Base-by-base conservation (phyloP, 805 yeast species). In the Yarrowia porcina region DNA sequence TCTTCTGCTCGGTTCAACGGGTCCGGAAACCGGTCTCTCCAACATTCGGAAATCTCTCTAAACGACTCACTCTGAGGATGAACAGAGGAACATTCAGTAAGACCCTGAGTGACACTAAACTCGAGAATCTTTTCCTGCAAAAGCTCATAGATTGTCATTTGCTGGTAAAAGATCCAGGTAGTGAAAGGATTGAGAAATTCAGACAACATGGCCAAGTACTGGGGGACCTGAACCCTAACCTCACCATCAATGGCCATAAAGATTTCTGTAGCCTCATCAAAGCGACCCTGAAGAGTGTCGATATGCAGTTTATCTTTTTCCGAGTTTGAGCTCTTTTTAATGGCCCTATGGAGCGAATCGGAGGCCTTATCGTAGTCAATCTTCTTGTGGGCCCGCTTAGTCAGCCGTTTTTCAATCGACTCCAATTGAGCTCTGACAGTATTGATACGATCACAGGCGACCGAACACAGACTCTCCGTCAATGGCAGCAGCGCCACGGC, bases 341-440 rank as follows among this genome's bases (percentile, higher is more conserved):
- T 61, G 62, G 68, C 64, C 65, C 71, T 73, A 35, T 73, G 75
- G 17, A 73, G 69, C 15, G 69, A 42, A 59, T 74, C 72, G 18
- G 69, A 64, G 49, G 63, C 66, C 10, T 77, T 69, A 65, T 74
- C 77, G 64, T 67, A 75, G 66, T 74, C 77, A 30, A 74, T 65
- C 68, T 75, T 74, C 66, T 74, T 74, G 67, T 73, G 76, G 28
- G 70, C 74, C 2, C 77, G 69, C 63, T 74, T 68, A 36, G 61
- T 56, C 39, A 39, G 49, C 12, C 47, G 49, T 25, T 47, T 64
- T 9, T 67, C 64, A 28, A 72, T 64, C 18, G 64, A 39, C 15
- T 47, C 63, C 50, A 71, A 70, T 35, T 72, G 65, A 9, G 66
- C 64, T 25, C 73, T 60, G 11, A 70, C 62, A 10, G 72, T 71